A percentile compares a stretch with the other conserved stretches of the same genome.
These are phyloP conservation scores for Notholithocarpus densiflorus DNA, from an alignment of 306 rosid genomes.

Conservation along the genomic window DNA sequence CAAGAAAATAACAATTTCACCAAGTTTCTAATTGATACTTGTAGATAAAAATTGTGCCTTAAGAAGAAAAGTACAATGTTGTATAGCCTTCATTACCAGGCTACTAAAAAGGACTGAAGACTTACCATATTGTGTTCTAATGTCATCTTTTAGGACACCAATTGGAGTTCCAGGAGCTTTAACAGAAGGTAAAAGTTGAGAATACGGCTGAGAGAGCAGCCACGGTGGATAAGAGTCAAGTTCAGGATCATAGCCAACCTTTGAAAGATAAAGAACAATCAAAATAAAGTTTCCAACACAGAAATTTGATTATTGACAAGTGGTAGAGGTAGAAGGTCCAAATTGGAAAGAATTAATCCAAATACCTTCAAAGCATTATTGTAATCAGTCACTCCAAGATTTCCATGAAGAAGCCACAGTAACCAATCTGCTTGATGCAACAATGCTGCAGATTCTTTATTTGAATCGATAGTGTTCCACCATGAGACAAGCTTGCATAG, in stretches of 20 bases:
- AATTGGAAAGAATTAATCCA: background rate
- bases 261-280: slow-evolving; percentile 23
- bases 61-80: background rate
- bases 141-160: slow-evolving; percentile 59
- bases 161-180: slow-evolving; percentile 81
- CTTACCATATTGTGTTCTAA: slow-evolving; percentile 52
- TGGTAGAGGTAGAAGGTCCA: background rate
- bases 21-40: background rate
- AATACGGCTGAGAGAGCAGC: slow-evolving; percentile 72
- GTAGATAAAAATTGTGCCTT: background rate
- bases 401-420: slow-evolving; percentile 92
- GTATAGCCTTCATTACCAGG: background rate
- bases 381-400: slow-evolving; percentile 80
- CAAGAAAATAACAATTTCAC: background rate
- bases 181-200: slow-evolving; percentile 74
- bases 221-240: slow-evolving; percentile 78
- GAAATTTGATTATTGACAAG: background rate
- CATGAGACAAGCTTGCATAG: slow-evolving; percentile 82
- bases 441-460: slow-evolving; percentile 54
- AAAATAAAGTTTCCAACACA: background rate
- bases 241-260: slow-evolving; percentile 98
- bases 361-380: slow-evolving; percentile 84
- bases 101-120: slow-evolving; percentile 3
- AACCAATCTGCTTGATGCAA: slow-evolving; percentile 98
- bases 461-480: slow-evolving; percentile 59